These are phyloP conservation scores for Exserohilum turcica DNA, from an alignment of 2,329 filamentous ascomycete species.

Conservation along the genomic window DNA sequence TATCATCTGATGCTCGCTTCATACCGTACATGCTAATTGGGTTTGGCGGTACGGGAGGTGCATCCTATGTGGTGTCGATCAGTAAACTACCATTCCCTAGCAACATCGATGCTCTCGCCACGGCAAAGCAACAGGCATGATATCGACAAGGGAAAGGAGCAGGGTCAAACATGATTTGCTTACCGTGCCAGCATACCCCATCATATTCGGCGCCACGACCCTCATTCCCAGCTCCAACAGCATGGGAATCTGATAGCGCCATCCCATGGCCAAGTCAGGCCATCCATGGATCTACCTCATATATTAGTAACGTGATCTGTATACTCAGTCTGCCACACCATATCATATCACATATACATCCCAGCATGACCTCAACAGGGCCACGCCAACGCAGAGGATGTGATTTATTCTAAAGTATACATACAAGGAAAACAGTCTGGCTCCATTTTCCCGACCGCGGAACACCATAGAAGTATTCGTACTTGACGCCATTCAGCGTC, in stretches of 20 bases:
- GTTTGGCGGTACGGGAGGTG: constrained; percentile 62
- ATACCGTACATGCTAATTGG: constrained; percentile 67
- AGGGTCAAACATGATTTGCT: constrained; percentile 6
- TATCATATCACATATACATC: too few species aligned
- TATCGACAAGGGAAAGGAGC: not conserved
- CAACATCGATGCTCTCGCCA: not conserved
- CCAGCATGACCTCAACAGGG: too few species aligned
- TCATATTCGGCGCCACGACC: constrained; percentile 82
- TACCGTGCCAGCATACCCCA: constrained; percentile 82
- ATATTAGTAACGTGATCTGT: not conserved
- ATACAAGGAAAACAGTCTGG: constrained; percentile 61
- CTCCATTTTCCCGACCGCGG: constrained; percentile 52
- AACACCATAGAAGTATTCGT: constrained; percentile 64
- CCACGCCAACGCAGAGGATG: too few species aligned
- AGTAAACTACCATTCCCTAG: not conserved
- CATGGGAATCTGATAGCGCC: constrained; percentile 85
- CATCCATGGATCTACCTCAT: constrained; percentile 70
- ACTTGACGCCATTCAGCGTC: constrained; percentile 70
- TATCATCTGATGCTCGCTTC: constrained; percentile 72
- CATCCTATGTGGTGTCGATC: constrained; percentile 39
- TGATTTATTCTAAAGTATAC: not conserved
- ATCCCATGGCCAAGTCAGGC: constrained; percentile 82
- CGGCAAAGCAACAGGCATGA: not conserved
- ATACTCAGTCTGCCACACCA: too few species aligned
- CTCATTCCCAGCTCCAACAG: constrained; percentile 73